phyloP scores from a whole-genome alignment of 2,329 filamentous ascomycete species.

The Aspergillus pseudoglaucus region DNA sequence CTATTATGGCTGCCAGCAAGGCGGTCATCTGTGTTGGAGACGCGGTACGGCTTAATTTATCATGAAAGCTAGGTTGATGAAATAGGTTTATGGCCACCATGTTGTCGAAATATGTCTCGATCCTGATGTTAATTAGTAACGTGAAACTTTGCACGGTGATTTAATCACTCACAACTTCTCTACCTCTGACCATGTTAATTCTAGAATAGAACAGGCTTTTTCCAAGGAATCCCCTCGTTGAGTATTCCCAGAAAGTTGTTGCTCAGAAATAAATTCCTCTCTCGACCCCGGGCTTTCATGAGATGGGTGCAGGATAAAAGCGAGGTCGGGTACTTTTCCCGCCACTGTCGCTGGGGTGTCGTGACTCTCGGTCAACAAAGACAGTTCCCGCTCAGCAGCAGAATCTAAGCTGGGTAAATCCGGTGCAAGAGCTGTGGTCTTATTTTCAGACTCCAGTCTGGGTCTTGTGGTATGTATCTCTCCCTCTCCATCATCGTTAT shows the following conservation, averaged over 20 bases:
- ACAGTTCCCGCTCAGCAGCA: background rate
- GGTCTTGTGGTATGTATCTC: background rate
- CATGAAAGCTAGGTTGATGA: slow-evolving; percentile 20
- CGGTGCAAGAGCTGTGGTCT: background rate
- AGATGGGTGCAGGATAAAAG: slow-evolving; percentile 20
- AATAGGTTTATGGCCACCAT: slow-evolving; percentile 29
- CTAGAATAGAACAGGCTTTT: background rate
- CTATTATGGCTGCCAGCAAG: background rate
- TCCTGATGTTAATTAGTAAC: background rate
- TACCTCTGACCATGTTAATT: background rate
- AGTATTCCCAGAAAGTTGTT: background rate
- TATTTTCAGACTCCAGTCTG: no score
- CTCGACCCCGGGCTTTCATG: slow-evolving; percentile 13
- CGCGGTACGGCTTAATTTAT: slow-evolving; percentile 10
- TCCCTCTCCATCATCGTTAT: background rate
- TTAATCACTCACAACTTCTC: background rate
- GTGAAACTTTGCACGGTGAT: background rate
- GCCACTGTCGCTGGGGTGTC: background rate
- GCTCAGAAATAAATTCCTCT: background rate
- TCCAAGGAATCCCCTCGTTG: background rate
- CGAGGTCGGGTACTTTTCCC: slow-evolving; percentile 9
- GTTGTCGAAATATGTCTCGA: slow-evolving; percentile 18
- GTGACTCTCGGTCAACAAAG: background rate
- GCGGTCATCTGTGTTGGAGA: background rate
- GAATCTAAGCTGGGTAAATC: background rate